Base-by-base conservation (phyloP, 2,329 filamentous ascomycete species). In the Pseudocercospora vitis region DNA sequence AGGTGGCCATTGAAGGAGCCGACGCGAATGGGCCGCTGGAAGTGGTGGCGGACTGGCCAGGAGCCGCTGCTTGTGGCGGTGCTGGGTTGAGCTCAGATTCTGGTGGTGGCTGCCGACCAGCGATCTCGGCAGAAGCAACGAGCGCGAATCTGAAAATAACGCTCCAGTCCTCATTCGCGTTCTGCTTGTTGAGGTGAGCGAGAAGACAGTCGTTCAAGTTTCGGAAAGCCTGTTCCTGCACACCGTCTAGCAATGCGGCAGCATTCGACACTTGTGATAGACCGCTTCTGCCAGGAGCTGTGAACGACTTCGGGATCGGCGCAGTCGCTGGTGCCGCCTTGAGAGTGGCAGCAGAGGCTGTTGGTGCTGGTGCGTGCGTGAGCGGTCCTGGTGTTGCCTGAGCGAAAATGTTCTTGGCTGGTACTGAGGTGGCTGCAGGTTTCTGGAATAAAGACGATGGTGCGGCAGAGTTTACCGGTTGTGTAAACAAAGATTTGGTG, bases 131-230 rank as follows among this genome's bases (percentile, higher is more conserved):
- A 8, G 63, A 63, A 37, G 60, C 40, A 24, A 50, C 44, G 12
- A 65, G 48, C 40, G 66, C 67, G 51, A 60, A 68, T 28, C 63
- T 55, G 19, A 64, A 57, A n/a, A 67, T 55, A 3, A 47, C 31
- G 21, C 57, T 66, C 62, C 63, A 68, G 53, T 70, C 67, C 26
- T 56, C 47, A n/a, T 48, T 58, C 3, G 52, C 31, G 48, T 66
- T 58, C 40, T 63, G 58, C 7, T 39, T 57, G 23, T 55, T 58
- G 19, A 70, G 40, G 32, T 68, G 65, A 11, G 49, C 52, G n/a
- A 65, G 23, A 5, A 69, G 14, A 12, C 58, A 64, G 24, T 65
- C 57, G 51, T 70, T 70, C 11, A 70, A 58, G 18, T 52, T 21
- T 35, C 58, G 59, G 50, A 68, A 58, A 32, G 26, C 55, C n/a